Evolutionary conservation across 495 filamentous ascomycete species (phyloP), one percentile per base, ranked within the genome.

Genomic region (Darksidea phi): DNA sequence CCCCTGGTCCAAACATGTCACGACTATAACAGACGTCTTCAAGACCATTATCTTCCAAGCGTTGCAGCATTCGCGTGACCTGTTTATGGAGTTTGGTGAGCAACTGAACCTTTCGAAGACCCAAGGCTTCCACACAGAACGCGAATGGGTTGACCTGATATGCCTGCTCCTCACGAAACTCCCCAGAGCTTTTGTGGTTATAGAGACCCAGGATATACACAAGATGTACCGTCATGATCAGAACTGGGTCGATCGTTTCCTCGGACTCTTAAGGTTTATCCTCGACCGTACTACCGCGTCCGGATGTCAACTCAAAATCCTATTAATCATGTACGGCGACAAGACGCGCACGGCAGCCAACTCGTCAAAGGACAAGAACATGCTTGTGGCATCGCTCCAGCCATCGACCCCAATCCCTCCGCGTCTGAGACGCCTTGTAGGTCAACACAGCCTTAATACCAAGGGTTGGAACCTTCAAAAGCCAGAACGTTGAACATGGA

Each of bases 81-180:
- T n/a, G n/a, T n/a, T n/a, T n/a, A n/a, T n/a, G n/a, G n/a, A n/a
- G n/a, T n/a, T n/a, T n/a, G n/a, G n/a, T 15, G 47, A 49, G 47
- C 47, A 49, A 26, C 47, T 49, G n/a, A 49, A 49, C 18, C 6
- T 49, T 6, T 49, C 47, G 6, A 26, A 49, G 23, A 6, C 23
- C 15, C 47, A 49, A 10, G 23, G 47, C 47, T 49, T 18, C 12
- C 47, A 49, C 15, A 49, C 47, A 15, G 47, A 49, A 15, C 18
- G 47, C 23, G 18, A 49, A 26, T 49, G 47, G 47, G 47, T 26
- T 6, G 47, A 49, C 23, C 18, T 49, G 23, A 21, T 49, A 6
- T 7, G 18, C 23, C 47, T 49, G 6, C 47, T 49, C 5, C 23
- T 49, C 23, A 23, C 23, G 47, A 49, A 49, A 26, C 6, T 49